Conservation (phyloP, 2,329 filamentous ascomycete genomes). For the Akanthomyces uredinophilus region DNA sequence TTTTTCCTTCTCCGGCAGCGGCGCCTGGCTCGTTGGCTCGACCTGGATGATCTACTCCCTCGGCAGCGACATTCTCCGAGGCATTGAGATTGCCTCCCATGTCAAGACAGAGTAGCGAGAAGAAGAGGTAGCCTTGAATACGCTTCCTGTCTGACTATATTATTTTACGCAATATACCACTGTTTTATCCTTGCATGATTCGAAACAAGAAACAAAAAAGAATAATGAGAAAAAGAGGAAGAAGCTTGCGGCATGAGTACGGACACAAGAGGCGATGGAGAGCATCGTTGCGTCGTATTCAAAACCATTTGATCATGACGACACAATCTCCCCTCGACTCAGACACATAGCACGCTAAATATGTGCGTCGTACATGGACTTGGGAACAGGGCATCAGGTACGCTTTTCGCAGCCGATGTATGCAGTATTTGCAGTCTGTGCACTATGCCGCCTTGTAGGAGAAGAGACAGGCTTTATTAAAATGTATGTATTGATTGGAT, state of each 20-base stretch:
- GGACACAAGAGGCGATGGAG: neutral
- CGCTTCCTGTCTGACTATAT: neutral
- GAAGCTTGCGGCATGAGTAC: neutral
- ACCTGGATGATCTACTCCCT: slow-evolving; percentile 46
- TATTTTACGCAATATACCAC: slow-evolving; percentile 6
- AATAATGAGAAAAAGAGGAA: neutral
- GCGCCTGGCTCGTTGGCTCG: slow-evolving; percentile 50
- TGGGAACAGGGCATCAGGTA: no score
- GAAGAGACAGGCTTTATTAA: neutral
- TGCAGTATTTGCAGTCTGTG: neutral
- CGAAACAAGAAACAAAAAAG: neutral
- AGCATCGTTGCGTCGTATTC: neutral
- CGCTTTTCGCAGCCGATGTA: no score
- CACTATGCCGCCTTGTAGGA: neutral
- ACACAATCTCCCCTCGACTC: neutral
- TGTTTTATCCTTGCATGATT: neutral
- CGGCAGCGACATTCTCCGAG: slow-evolving; percentile 45
- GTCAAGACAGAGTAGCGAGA: slow-evolving; percentile 36
- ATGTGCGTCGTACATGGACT: no score
- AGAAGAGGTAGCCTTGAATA: neutral
- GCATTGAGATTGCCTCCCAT: slow-evolving; percentile 35
- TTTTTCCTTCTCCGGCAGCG: slow-evolving; percentile 31
- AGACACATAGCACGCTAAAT: no score
- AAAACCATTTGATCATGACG: neutral
- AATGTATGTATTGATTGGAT: neutral